phyloP scores from a whole-genome alignment of 2,329 filamentous ascomycete genomes.

The Tothia fuscella region DNA sequence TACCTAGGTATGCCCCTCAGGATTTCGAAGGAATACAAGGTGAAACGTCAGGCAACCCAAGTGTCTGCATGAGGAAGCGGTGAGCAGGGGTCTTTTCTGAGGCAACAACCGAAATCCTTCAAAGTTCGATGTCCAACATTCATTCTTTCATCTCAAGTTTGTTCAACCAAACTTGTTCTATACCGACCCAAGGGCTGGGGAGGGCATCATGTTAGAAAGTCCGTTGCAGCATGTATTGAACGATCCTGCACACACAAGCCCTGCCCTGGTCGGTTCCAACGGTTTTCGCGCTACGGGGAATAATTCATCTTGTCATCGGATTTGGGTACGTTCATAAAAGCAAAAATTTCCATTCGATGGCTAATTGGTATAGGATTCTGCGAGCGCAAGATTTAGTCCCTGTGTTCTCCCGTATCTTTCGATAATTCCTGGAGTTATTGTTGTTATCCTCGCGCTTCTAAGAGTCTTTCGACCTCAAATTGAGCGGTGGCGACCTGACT shows the following conservation, averaged over 20 bases:
- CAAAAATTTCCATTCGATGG: not conserved
- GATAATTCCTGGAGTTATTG: slow-evolving; percentile 19
- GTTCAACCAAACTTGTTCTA: too few species aligned
- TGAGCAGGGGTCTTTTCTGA: too few species aligned
- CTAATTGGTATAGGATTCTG: slow-evolving; percentile 20
- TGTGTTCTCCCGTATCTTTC: slow-evolving; percentile 25
- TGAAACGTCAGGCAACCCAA: too few species aligned
- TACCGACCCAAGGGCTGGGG: too few species aligned
- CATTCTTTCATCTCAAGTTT: too few species aligned
- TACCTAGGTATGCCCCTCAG: too few species aligned
- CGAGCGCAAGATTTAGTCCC: slow-evolving; percentile 23
- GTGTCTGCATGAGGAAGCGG: too few species aligned
- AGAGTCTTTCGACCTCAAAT: slow-evolving; percentile 20
- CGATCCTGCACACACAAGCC: not conserved
- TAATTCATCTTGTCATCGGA: not conserved
- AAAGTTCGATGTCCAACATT: too few species aligned
- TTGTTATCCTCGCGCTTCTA: slow-evolving; percentile 18
- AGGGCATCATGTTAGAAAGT: not conserved
- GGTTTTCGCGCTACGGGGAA: too few species aligned
- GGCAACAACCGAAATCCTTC: too few species aligned
- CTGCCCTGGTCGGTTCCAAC: not conserved
- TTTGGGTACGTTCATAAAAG: slow-evolving; percentile 1
- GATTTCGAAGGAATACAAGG: too few species aligned
- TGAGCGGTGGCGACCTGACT: slow-evolving; percentile 29
- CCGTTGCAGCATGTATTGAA: not conserved